phyloP scores from a whole-genome alignment of 192 early-diverging fungal species.

The Phlyctochytrium planicorne region DNA sequence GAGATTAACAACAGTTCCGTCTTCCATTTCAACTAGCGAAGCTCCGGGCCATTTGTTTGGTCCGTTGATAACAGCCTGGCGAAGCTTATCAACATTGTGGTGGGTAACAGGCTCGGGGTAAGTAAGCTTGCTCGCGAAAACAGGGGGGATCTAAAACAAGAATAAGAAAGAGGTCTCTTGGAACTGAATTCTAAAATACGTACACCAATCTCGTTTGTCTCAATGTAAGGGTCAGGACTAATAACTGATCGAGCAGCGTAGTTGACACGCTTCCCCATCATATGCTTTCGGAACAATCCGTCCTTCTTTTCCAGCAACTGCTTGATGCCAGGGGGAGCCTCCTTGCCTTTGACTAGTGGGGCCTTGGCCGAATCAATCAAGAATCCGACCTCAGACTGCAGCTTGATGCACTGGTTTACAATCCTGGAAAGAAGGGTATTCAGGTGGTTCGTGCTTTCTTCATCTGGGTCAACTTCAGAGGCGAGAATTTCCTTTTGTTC shows the following conservation, averaged over 20 bases:
- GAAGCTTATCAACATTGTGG: conserved; percentile 91
- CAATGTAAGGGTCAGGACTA: conserved; percentile 86
- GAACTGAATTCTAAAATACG: neutral
- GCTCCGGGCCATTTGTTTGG: conserved; percentile 96
- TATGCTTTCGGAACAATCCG: conserved; percentile 97
- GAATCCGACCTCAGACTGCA: conserved; percentile 89
- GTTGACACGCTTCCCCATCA: conserved; percentile 99
- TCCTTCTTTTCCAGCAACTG: conserved; percentile 99
- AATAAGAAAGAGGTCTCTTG: neutral
- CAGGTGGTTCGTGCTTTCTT: conserved; percentile 15
- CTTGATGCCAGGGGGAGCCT: conserved; percentile 84
- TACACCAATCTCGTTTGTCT: conserved; percentile 8
- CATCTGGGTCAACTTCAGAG: conserved; percentile 5
- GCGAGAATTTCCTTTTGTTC: conserved; percentile 23
- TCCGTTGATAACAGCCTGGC: conserved; percentile 92
- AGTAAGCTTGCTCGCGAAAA: conserved; percentile 92
- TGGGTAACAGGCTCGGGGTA: conserved; percentile 97
- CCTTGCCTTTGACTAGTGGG: conserved; percentile 64
- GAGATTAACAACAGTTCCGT: conserved; percentile 83
- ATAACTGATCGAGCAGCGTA: conserved; percentile 97
- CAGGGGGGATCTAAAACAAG: conserved; percentile 70
- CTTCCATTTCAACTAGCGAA: conserved; percentile 90
- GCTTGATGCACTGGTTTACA: conserved; percentile 68
- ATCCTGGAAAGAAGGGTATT: conserved; percentile 39
- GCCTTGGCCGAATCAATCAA: conserved; percentile 92